Base-by-base conservation (phyloP, 768 basidiomycete species). In the Ramaria sp. region DNA sequence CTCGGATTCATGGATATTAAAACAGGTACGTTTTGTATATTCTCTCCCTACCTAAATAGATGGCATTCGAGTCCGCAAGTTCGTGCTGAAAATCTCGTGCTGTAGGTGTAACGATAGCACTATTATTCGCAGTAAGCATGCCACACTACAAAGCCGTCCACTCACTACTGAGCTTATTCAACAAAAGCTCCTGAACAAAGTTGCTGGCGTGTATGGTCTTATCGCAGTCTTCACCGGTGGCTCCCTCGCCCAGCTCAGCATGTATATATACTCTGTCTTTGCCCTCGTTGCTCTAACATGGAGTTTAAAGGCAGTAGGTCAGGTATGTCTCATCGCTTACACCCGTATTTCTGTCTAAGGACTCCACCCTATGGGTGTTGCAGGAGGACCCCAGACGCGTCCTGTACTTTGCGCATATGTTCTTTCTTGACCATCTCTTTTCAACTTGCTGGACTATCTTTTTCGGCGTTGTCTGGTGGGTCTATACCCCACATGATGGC, bases 141-240 rank as follows among this genome's bases (percentile, higher is more conserved):
- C 34, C 18, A 6, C n/a, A 25, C 28, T 16, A 22, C 18, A 24
- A 20, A 36, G 18, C 24, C 8, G 3, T 20, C 20, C 7, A 5
- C 39, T 10, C 38, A 9, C 13, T 22, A 18, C 18, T n/a, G 24
- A 53, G 16, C 34, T 16, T 27, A 5, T 5, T 36, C 41, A 48
- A 8, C 13, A 34, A 34, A 39, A 88, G 88, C 70, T 92, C 51
- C 73, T 99, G 60, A 99, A 99, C 78, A 99, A 99, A 71, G 95
- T 94, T 48, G 94, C 96, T 18, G 95, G 96, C 49, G 80, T 97
- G 8, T 99, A 98, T 66, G 96, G 96, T 53, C 78, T 99, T 55
- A 83, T 99, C 56, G 94, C 93, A 5, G 78, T 93, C 55, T 69
- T 93, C 56, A 87, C 86, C 0, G 91, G 88, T n/a, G 85, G 87